A percentile compares a stretch with the other conserved stretches of the same genome.
Conservation (phyloP, 169 alveolate species). For the Theileria orientalis region DNA sequence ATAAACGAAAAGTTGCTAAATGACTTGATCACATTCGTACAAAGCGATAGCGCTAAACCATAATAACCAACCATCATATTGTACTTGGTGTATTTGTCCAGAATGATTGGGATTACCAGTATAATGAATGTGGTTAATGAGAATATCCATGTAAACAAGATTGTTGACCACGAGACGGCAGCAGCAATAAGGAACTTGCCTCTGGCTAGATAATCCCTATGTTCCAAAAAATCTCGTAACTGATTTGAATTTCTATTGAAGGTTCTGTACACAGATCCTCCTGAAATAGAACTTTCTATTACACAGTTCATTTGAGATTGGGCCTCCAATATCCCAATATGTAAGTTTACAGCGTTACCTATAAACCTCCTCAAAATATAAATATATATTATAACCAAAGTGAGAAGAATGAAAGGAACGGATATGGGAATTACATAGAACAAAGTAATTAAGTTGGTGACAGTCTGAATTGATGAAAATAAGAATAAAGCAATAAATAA, state of each 20-base stretch:
- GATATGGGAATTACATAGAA: too few relatives aligned
- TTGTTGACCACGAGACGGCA: too few relatives aligned
- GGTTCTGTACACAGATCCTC: background rate
- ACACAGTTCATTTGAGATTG: background rate
- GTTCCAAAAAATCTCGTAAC: background rate
- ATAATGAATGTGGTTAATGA: too few relatives aligned
- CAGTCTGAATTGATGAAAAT: too few relatives aligned
- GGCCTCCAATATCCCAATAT: too few relatives aligned
- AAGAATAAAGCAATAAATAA: conserved; percentile 11
- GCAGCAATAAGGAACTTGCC: too few relatives aligned
- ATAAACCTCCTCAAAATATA: background rate
- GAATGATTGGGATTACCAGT: too few relatives aligned
- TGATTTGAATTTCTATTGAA: background rate
- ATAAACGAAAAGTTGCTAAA: too few relatives aligned
- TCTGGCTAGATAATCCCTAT: background rate
- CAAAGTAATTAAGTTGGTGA: too few relatives aligned
- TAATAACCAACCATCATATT: conserved; percentile 4
- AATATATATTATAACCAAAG: background rate
- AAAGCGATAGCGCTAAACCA: conserved; percentile 17
- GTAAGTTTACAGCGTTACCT: conserved; percentile 19
- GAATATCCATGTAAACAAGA: too few relatives aligned
- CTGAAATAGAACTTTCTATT: background rate
- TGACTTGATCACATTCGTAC: too few relatives aligned
- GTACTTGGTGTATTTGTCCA: background rate
- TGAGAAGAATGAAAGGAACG: too few relatives aligned